Evolutionary conservation across 192 early-diverging fungal genomes (phyloP), one percentile per base, ranked within the genome.

Genomic region (Coemansia sp.): DNA sequence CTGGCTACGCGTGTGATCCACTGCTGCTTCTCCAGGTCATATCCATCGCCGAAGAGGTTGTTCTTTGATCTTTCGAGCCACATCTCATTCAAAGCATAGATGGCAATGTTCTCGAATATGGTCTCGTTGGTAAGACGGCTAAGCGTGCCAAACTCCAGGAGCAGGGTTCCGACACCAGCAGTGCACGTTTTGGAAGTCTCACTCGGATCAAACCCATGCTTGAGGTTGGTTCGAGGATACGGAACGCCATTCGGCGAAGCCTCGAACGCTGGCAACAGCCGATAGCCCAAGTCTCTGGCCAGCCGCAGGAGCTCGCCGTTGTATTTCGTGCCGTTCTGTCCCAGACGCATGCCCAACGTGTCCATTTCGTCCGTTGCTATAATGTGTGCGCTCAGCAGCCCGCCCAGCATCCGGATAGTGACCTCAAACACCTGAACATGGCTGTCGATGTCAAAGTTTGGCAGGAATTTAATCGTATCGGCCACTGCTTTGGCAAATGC

Each of bases 351-450:
- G 0, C 64, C 64, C 36, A 85, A 85, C 6, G 87, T 84, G 33
- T 88, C 84, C 3, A 69, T 50, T 7, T 81, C 75, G 68, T 93
- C 90, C 0, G 86, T 86, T 1, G 94, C 94, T 38, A 96, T 86
- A 31, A 93, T 77, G 67, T 98, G 96, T 11, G 88, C 96, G 7
- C 94, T 93, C 6, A 98, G 68, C 64, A 97, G 82, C 6, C 89
- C 93, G 3, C 96, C 96, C 12, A 99, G 76, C 52, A 92, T 86
- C 28, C 96, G 82, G 57, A 99, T 99, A 36, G 93, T 96, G 28
- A 91, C 86, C 80, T 99, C 96, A 84, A 99, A 99, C 11, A 97
- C 93, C 76, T 96, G 94, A 6, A 99, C 93, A 54, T 91, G 86
- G 56, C 85, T 89, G 77, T 99, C 89, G 64, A 89, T 81, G 72